phyloP scores from a whole-genome alignment of 495 filamentous ascomycete genomes.

The Neohortaea acidophila region DNA sequence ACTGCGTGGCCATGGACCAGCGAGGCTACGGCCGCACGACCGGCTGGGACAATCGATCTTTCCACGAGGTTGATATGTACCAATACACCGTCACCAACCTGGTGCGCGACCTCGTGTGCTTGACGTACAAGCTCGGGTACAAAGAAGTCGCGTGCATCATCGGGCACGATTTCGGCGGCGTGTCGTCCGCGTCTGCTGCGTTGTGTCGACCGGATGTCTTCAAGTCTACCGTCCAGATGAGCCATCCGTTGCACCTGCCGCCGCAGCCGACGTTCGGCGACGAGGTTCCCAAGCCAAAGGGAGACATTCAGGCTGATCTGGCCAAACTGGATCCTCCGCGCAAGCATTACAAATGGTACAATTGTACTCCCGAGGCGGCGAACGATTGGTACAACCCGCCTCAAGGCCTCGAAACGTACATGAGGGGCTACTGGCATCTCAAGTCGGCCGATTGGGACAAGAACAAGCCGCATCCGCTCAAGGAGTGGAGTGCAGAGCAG shows the following conservation, averaged over 20 bases:
- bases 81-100: slow-evolving; percentile 44
- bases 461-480: slow-evolving; percentile 39
- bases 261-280: slow-evolving; percentile 38
- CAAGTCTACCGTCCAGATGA: slow-evolving; percentile 37
- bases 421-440: slow-evolving; percentile 53
- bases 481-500: slow-evolving; percentile 39
- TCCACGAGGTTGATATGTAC: slow-evolving; percentile 37
- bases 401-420: slow-evolving; percentile 40
- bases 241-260: slow-evolving; percentile 40
- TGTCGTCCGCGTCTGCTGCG: slow-evolving; percentile 43
- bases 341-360: slow-evolving; percentile 61
- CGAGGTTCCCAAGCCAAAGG: slow-evolving; percentile 15
- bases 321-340: slow-evolving; percentile 35
- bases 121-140: slow-evolving; percentile 47
- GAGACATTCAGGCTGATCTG: slow-evolving; percentile 42
- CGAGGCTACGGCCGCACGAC: slow-evolving; percentile 53
- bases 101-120: slow-evolving; percentile 45
- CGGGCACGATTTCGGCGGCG: slow-evolving; percentile 53
- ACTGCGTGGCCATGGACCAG: slow-evolving; percentile 52
- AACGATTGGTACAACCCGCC: slow-evolving; percentile 41
- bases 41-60: slow-evolving; percentile 41
- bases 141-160: slow-evolving; percentile 42
- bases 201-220: slow-evolving; percentile 52
- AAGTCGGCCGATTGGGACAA: slow-evolving; percentile 46
- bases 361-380: slow-evolving; percentile 40